Evolutionary conservation across 1,284 basidiomycete genomes (phyloP), one percentile per base, ranked within the genome.

Genomic region (Melampsora americana): DNA sequence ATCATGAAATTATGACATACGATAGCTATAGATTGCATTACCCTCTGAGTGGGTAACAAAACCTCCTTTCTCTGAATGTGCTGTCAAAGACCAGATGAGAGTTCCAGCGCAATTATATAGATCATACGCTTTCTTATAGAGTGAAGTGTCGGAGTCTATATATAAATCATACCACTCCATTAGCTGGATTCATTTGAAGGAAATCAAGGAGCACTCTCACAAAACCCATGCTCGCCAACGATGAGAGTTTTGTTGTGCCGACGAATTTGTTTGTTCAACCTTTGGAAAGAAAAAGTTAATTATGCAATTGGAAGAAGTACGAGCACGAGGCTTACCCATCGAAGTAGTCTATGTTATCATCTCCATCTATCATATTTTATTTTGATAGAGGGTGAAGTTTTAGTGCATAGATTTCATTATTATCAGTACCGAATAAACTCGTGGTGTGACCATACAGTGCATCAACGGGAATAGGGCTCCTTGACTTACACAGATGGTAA

Each of bases 141-240:
- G 53, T 6, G 65, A 26, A 14, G 28, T 28, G 18, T 75, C 46
- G 46, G 59, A 50, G 48, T 75, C 73, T 75, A 56, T n/a, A 32
- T 23, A 48, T 23, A 23, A 65, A 30, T 50, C n/a, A 60, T 56
- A 35, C 6, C 30, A 44, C 28, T 42, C 50, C 9, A 26, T 46
- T 30, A 59, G 64, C 39, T 26, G 61, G 30, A 30, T 30, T 30
- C 18, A n/a, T 20, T n/a, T 20, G 20, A 62, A n/a, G 61, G 5
- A 7, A 20, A 16, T 30, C n/a, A 35, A 62, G 20, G 26, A 9
- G 16, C 18, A 11, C n/a, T 26, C 73, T 30, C 59, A 75, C 73
- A 75, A 62, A 75, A 75, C 20, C 73, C 73, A 39, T 75, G 73
- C 48, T 75, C 73, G 18, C 66, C 73, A 7, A 75, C n/a, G 26